Percentiles rank a stretch among this genome's conserved stretches.
Conservation (phyloP, 352 stramenopile species). For the Pythium insidiosum region DNA sequence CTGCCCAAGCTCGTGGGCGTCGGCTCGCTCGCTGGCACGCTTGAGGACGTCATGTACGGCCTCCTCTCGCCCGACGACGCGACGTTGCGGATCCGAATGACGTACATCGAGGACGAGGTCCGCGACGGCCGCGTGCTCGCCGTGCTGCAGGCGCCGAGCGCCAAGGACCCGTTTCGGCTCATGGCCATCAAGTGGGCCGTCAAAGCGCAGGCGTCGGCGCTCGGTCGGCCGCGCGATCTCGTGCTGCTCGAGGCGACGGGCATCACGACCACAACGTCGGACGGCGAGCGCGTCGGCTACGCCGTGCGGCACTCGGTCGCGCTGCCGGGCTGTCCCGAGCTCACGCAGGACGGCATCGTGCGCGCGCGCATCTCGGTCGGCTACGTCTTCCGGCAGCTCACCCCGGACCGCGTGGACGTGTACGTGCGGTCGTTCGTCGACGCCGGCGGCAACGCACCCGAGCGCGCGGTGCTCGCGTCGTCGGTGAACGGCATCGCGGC, state of each 20-base stretch:
- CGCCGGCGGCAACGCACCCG: constrained; percentile 10
- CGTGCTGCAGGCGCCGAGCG: constrained; percentile 27
- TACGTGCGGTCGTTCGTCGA: constrained; percentile 38
- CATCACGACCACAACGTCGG: constrained; percentile 2
- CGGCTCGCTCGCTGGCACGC: constrained; percentile 33
- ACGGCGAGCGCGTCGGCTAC: constrained; percentile 22
- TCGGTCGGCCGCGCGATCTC: constrained; percentile 27
- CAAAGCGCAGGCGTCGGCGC: constrained; percentile 1
- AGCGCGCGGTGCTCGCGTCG: constrained; percentile 8
- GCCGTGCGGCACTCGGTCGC: constrained; percentile 24
- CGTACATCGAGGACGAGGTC: constrained; percentile 11
- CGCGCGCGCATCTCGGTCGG: constrained; percentile 39
- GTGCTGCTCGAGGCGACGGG: constrained; percentile 41
- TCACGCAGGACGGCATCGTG: constrained; percentile 26
- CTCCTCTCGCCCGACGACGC: constrained; percentile 22
- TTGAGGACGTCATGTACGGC: constrained; percentile 63
- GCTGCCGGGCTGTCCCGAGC: constrained; percentile 15
- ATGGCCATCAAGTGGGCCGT: constrained; percentile 18
- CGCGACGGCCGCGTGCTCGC: constrained; percentile 26
- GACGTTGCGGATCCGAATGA: constrained; percentile 27
- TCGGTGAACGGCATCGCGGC: constrained; percentile 11
- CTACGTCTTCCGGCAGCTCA: constrained; percentile 27
- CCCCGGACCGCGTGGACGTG: constrained; percentile 25
- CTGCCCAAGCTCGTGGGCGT: constrained; percentile 23
- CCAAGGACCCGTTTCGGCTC: constrained; percentile 8